phyloP scores from a whole-genome alignment of 1,139 yeast genomes.

The Zygotorulaspora mrakii region DNA sequence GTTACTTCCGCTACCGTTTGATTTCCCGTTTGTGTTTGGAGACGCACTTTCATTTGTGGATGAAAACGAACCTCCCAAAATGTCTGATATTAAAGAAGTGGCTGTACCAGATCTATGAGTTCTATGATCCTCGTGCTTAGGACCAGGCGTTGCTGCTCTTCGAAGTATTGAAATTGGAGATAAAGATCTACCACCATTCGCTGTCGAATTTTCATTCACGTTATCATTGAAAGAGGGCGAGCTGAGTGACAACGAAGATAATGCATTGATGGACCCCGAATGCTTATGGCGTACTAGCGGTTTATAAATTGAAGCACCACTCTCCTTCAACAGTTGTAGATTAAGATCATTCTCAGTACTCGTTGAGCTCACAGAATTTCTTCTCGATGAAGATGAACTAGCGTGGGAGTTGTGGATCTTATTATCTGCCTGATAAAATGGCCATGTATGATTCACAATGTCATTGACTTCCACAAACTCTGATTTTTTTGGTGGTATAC shows the following conservation, averaged over 20 bases:
- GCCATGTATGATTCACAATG: slow-evolving; percentile 83
- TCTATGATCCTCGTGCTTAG: slow-evolving; percentile 15
- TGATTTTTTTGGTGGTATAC: slow-evolving; percentile 83
- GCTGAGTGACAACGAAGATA: slow-evolving; percentile 8
- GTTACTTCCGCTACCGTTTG: slow-evolving; percentile 1
- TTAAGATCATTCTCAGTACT: slow-evolving; percentile 12
- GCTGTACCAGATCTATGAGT: slow-evolving; percentile 19
- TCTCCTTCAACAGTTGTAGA: slow-evolving; percentile 24
- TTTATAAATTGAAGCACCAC: slow-evolving; percentile 32
- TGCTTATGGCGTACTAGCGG: slow-evolving; percentile 18
- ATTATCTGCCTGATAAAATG: slow-evolving; percentile 55
- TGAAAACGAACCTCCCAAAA: slow-evolving; percentile 26
- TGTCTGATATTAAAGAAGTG: slow-evolving; percentile 28
- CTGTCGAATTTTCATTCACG: slow-evolving; percentile 3
- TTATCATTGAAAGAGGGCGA: slow-evolving; percentile 6
- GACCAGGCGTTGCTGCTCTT: slow-evolving; percentile 40
- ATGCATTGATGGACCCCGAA: slow-evolving; percentile 10
- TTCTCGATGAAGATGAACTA: slow-evolving; percentile 19
- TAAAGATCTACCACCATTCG: slow-evolving; percentile 29
- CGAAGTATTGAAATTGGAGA: slow-evolving; percentile 42
- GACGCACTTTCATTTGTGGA: slow-evolving; percentile 17
- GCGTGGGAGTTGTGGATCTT: slow-evolving; percentile 6
- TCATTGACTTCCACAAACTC: slow-evolving; percentile 63
- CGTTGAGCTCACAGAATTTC: slow-evolving; percentile 3
- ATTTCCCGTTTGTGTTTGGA: slow-evolving; percentile 4